These are phyloP conservation scores for Cardamine occulta DNA, from an alignment of 345 rosid genomes.

Conservation along the genomic window DNA sequence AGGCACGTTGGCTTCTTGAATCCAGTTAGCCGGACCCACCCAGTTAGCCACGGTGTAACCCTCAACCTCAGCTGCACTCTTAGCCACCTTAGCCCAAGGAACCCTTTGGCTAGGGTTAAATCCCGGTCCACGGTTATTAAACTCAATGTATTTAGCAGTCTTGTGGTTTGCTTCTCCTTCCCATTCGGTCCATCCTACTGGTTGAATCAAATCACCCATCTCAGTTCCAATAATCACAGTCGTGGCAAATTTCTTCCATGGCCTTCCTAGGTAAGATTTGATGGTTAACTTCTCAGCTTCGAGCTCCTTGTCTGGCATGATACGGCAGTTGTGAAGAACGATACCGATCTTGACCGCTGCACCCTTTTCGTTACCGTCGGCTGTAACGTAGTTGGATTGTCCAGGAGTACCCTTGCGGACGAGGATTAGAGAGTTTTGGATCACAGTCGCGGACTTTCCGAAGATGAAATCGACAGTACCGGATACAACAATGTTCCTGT, in stretches of 20 bases:
- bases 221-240: constrained; percentile 63
- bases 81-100: constrained; percentile 56
- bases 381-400: constrained; percentile 66
- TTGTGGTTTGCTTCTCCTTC: constrained; percentile 34
- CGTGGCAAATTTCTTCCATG: constrained; percentile 63
- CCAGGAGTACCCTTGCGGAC: constrained; percentile 46
- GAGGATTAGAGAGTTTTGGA: constrained; percentile 72
- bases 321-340: constrained; percentile 74
- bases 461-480: constrained; percentile 85
- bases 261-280: constrained; percentile 68
- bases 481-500: constrained; percentile 68
- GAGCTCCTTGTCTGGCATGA: constrained; percentile 63
- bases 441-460: constrained; percentile 58
- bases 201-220: constrained; percentile 60
- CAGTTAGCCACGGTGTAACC: constrained; percentile 50
- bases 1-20: constrained; percentile 49
- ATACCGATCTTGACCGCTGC: constrained; percentile 47
- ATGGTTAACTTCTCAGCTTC: constrained; percentile 37
- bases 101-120: constrained; percentile 50
- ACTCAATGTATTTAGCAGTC: constrained; percentile 58
- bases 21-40: constrained; percentile 52
- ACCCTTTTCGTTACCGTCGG: constrained; percentile 51
- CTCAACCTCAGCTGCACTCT: constrained; percentile 46
- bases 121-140: constrained; percentile 68
- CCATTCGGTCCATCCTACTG: constrained; percentile 66